These are phyloP conservation scores for Botryotinia convoluta DNA, from an alignment of 2,329 filamentous ascomycete genomes.

Conservation along the genomic window DNA sequence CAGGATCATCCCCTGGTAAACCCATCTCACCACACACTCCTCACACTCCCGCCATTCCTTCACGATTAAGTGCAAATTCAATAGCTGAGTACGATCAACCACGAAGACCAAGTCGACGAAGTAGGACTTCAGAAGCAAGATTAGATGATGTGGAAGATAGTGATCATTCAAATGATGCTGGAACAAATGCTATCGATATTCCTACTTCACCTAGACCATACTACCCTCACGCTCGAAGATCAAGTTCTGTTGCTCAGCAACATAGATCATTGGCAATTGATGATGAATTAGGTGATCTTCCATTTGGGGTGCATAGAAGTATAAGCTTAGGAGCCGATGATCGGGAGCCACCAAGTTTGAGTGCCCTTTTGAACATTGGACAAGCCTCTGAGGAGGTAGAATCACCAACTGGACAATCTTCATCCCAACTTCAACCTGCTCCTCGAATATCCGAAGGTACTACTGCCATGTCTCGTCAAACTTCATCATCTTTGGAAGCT, in stretches of 20 bases:
- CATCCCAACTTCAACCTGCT: slow-evolving; percentile 37
- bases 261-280: slow-evolving; percentile 54
- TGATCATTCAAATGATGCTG: slow-evolving; percentile 45
- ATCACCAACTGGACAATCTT: slow-evolving; percentile 32
- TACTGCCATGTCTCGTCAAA: slow-evolving; percentile 31
- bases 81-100: slow-evolving; percentile 64
- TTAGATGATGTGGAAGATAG: slow-evolving; percentile 33
- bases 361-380: slow-evolving; percentile 54
- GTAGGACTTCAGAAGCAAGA: slow-evolving; percentile 27
- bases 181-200: slow-evolving; percentile 69
- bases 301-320: slow-evolving; percentile 61
- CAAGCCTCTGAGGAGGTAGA: slow-evolving; percentile 43
- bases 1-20: slow-evolving; percentile 85
- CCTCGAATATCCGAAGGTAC: slow-evolving; percentile 35
- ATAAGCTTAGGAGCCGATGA: slow-evolving; percentile 66
- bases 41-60: slow-evolving; percentile 90
- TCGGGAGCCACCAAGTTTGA: slow-evolving; percentile 62
- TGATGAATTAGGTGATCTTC: slow-evolving; percentile 58
- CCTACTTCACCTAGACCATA: slow-evolving; percentile 64
- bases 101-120: slow-evolving; percentile 29
- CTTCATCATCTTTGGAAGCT: slow-evolving; percentile 34
- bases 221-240: slow-evolving; percentile 55
- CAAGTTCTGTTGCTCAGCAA: slow-evolving; percentile 67
- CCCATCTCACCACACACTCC: slow-evolving; percentile 87
- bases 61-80: slow-evolving; percentile 86